Evolutionary conservation across 805 yeast species (phyloP), one percentile per base, ranked within the genome.

Genomic region (Brettanomyces sp.): DNA sequence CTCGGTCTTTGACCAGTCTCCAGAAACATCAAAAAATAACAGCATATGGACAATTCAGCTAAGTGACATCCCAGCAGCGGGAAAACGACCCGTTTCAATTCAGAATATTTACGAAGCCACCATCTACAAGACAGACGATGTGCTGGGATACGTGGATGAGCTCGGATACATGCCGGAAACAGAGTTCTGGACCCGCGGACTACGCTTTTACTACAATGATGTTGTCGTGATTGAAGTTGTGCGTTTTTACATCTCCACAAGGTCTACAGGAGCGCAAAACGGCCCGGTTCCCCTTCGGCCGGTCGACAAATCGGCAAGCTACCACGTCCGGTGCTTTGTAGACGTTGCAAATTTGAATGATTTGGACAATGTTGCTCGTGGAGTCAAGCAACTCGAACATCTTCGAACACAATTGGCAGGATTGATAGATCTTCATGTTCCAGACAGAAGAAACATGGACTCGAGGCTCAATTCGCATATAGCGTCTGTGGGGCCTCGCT

Each of bases 371-470:
- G 77, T 85, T 7, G 78, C 77, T 46, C 73, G 73, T 46, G 86
- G 88, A 1, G 77, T 81, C 4, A 76, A 76, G 47, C 80, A 81
- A 45, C 65, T 90, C 51, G 66, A 79, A 41, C 68, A 64, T 41
- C 64, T 88, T 36, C 86, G 85, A 60, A 77, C 69, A 18, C 86
- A 81, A 43, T 65, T 90, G 49, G 66, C 72, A 47, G 89, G 89
- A 12, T 67, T 88, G 43, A 72, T 90, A 7, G 77, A 78, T 41
- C 69, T 90, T 41, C 77, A 70, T 18, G 76, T 85, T 32, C 95
- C 95, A 4, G 93, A 86, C 56, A 72, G 96, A 50, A 78, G 77
- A 58, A 69, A 73, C 24, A 86, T 89, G 88, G 96, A 89, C 60
- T 78, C 90, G 1, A 73, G 95, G 53, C 72, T 84, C 28, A 61